Conservation (phyloP, 1,284 basidiomycete species). For the Cutaneotrichosporon dermatis region DNA sequence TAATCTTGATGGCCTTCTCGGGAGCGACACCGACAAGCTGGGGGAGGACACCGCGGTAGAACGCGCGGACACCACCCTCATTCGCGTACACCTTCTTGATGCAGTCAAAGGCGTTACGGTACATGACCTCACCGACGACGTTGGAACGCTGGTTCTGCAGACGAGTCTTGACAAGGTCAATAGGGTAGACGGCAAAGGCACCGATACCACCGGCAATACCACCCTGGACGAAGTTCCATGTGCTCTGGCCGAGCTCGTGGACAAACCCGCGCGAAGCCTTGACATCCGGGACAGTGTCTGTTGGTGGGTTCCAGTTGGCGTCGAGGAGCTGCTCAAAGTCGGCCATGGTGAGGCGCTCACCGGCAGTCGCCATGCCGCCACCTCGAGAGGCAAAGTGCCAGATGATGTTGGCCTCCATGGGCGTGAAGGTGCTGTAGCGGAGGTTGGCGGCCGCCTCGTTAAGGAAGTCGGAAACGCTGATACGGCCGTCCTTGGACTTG, state of each 20-base stretch:
- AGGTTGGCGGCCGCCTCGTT: constrained; percentile 55
- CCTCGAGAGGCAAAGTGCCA: constrained; percentile 92
- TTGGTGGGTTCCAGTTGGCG: constrained; percentile 33
- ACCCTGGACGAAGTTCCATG: constrained; percentile 84
- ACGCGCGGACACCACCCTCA: constrained; percentile 83
- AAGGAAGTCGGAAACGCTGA: constrained; percentile 54
- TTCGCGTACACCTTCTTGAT: constrained; percentile 89
- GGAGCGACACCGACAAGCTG: constrained; percentile 97
- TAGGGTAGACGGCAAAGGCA: constrained; percentile 69
- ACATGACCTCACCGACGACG: constrained; percentile 88
- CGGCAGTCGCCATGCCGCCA: constrained; percentile 52
- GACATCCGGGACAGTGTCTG: constrained; percentile 14
- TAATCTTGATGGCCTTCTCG: constrained; percentile 71
- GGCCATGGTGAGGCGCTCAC: constrained; percentile 64
- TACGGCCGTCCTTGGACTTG: constrained; percentile 88
- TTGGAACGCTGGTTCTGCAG: constrained; percentile 97
- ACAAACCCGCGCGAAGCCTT: constrained; percentile 26
- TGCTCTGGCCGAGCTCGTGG: constrained; percentile 56
- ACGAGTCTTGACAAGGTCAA: constrained; percentile 61
- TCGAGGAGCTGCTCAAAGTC: constrained; percentile 89
- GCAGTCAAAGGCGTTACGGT: constrained; percentile 92
- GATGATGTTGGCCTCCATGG: constrained; percentile 91
- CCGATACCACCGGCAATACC: constrained; percentile 72
- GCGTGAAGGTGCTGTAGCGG: constrained; percentile 86
- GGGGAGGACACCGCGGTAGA: constrained; percentile 93